Evolutionary conservation across 345 rosid genomes (phyloP).

Genomic region (Rhodamnia rubescens): DNA sequence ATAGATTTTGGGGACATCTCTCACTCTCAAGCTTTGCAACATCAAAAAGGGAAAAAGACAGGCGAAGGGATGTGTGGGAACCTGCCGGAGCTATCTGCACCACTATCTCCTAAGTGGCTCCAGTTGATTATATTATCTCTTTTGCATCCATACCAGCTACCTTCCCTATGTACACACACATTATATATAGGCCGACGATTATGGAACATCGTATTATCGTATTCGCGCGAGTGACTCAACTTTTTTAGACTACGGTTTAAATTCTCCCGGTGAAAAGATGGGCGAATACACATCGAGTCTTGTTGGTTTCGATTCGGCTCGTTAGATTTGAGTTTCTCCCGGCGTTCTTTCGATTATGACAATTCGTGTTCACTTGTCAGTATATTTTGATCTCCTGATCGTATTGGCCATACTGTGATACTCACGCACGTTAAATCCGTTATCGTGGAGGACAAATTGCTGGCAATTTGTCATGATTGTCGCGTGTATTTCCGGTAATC

Average conservation of each 20-base stretch:
- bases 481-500: not conserved
- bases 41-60: not conserved
- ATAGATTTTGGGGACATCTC: not conserved
- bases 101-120: not conserved
- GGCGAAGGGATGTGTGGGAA: not conserved
- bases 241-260: not conserved
- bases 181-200: not conserved
- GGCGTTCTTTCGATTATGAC: accelerated
- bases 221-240: not conserved
- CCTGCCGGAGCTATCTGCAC: not conserved
- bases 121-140: not conserved
- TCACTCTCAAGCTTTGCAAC: not conserved
- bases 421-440: not conserved
- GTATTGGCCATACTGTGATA: not conserved
- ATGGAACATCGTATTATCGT: not conserved
- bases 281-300: not conserved
- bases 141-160: not conserved
- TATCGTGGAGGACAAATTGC: too few species aligned
- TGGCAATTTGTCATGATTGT: too few species aligned
- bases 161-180: not conserved
- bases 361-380: not conserved
- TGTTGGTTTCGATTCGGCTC: not conserved
- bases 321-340: not conserved
- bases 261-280: not conserved
- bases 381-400: not conserved